phyloP scores from a whole-genome alignment of 73 alveolate species.

The Paramecium caudatum region DNA sequence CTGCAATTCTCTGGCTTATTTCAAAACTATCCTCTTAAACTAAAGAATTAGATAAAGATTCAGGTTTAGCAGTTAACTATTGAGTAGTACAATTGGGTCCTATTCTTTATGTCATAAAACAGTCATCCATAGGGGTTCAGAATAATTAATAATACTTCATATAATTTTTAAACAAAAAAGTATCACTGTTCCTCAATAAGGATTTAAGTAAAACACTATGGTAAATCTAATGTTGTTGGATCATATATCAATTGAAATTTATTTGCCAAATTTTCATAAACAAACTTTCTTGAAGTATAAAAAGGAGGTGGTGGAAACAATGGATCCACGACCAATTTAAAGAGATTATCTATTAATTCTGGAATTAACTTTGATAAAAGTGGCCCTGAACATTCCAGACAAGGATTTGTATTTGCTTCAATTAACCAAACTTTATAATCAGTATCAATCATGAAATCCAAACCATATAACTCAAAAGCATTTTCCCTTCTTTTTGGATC shows the following conservation, averaged over 20 bases:
- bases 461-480: constrained; percentile 93
- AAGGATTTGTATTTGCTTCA: constrained; percentile 98
- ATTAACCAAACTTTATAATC: constrained; percentile 91
- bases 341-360: constrained; percentile 58
- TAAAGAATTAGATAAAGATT: too few relatives aligned
- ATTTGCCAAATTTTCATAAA: background rate
- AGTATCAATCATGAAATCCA: constrained; percentile 97
- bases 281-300: background rate
- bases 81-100: too few relatives aligned
- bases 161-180: background rate
- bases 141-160: too few relatives aligned
- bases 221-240: background rate
- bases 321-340: constrained; percentile 34
- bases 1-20: too few relatives aligned
- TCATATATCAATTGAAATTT: background rate
- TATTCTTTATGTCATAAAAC: too few relatives aligned
- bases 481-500: constrained; percentile 86
- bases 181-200: background rate
- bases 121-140: too few relatives aligned
- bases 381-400: constrained; percentile 92
- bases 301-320: constrained; percentile 69
- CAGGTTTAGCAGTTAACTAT: too few relatives aligned
- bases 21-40: too few relatives aligned
- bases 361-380: constrained; percentile 83
- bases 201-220: background rate